These are phyloP conservation scores for Globisporangium spiculum DNA, from an alignment of 352 stramenopile species.

Conservation along the genomic window DNA sequence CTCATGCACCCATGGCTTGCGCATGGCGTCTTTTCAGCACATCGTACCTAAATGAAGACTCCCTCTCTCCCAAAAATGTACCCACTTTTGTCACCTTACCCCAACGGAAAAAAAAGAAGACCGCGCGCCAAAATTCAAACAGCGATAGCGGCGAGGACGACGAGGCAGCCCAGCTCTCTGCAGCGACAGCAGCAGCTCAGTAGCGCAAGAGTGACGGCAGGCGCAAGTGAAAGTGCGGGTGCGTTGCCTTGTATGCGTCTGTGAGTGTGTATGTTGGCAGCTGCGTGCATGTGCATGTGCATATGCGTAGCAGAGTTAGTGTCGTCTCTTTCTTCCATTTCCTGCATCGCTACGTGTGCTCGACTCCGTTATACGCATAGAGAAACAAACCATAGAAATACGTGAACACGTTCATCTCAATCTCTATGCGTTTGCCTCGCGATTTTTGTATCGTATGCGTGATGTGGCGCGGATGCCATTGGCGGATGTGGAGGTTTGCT, in stretches of 20 bases:
- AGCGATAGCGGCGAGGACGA: background rate
- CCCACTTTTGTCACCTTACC: slow-evolving; percentile 16
- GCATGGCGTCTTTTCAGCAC: slow-evolving; percentile 50
- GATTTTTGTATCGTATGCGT: background rate
- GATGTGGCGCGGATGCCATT: background rate
- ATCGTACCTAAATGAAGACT: slow-evolving; percentile 28
- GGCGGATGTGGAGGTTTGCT: background rate
- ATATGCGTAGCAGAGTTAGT: background rate
- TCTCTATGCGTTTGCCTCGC: background rate
- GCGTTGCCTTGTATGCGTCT: background rate
- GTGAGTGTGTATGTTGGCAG: background rate
- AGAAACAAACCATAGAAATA: background rate
- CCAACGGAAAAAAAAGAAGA: slow-evolving; percentile 4
- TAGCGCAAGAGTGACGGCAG: background rate
- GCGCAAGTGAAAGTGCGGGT: slow-evolving; percentile 1
- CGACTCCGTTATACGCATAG: slow-evolving; percentile 3
- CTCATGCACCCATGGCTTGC: slow-evolving; percentile 67
- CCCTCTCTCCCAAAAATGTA: slow-evolving; percentile 1
- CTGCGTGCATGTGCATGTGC: background rate
- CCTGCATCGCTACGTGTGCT: background rate
- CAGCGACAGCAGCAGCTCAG: background rate
- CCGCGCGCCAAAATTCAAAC: slow-evolving; percentile 14
- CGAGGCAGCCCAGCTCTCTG: background rate
- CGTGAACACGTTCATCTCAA: background rate
- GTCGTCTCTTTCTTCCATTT: background rate